phyloP scores from a whole-genome alignment of 2,329 filamentous ascomycete species.

The Neodidymelliopsis sp. region DNA sequence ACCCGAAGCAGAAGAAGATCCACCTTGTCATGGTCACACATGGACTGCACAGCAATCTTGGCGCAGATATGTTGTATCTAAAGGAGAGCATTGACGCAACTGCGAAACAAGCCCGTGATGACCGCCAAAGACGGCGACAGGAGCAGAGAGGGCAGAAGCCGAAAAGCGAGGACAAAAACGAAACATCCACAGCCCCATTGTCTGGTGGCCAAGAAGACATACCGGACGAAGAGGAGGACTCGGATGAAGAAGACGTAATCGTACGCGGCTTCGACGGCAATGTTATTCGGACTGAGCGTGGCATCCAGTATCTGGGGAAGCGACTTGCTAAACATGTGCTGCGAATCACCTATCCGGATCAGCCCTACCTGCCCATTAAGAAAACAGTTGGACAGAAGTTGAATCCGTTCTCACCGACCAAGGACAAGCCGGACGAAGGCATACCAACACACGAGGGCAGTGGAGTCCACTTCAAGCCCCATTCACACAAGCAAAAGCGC shows the following conservation, averaged over 20 bases:
- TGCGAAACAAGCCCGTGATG: conserved; percentile 74
- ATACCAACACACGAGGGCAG: conserved; percentile 67
- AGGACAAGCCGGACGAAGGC: conserved; percentile 54
- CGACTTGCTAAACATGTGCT: conserved; percentile 90
- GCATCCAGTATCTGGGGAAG: conserved; percentile 97
- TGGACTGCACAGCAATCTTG: conserved; percentile 92
- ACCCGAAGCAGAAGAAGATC: conserved; percentile 74
- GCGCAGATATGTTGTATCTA: conserved; percentile 94
- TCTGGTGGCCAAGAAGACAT: conserved; percentile 60
- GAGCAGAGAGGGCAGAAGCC: conserved; percentile 31
- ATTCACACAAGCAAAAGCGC: conserved; percentile 57
- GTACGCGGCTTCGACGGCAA: conserved; percentile 91
- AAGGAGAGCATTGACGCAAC: conserved; percentile 96
- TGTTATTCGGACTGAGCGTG: conserved; percentile 87
- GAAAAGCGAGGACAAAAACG: conserved; percentile 10
- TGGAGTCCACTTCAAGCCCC: conserved; percentile 61
- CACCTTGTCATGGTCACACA: conserved; percentile 94
- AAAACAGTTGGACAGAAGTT: conserved; percentile 60
- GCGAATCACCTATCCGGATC: conserved; percentile 89
- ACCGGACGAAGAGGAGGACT: conserved; percentile 53
- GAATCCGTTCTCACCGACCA: conserved; percentile 55
- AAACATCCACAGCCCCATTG: conserved; percentile 54
- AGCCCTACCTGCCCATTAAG: conserved; percentile 79
- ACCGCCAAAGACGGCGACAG: conserved; percentile 66
- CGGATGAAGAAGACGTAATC: conserved; percentile 83